A percentile compares a stretch with the other conserved stretches of the same genome.
These are phyloP conservation scores for Colletotrichum tanaceti DNA, from an alignment of 2,329 filamentous ascomycete species.

Conservation along the genomic window DNA sequence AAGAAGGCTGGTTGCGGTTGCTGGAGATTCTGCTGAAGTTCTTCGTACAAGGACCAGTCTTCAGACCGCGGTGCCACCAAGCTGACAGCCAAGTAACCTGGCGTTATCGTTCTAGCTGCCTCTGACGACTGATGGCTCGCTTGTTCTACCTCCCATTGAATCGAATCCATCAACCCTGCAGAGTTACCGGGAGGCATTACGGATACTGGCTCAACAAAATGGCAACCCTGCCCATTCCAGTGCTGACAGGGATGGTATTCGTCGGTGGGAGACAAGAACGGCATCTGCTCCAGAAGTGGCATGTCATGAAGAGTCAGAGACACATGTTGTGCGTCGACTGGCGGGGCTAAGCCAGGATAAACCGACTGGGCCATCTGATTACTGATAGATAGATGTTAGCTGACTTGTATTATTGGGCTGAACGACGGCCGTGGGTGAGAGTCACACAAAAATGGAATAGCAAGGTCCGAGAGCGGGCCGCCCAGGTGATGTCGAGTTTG, in stretches of 20 bases:
- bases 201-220: neutral
- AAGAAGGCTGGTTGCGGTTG: neutral
- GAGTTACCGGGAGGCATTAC: neutral
- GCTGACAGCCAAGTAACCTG: neutral
- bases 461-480: neutral
- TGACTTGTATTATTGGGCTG: neutral
- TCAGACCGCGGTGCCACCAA: neutral
- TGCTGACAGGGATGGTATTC: neutral
- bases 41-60: conserved; percentile 3
- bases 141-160: neutral
- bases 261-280: neutral
- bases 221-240: conserved; percentile 10
- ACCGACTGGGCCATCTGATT: conserved; percentile 3
- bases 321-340: neutral
- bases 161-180: neutral
- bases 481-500: neutral
- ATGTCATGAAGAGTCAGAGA: neutral
- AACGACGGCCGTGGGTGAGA: neutral
- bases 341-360: neutral
- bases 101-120: neutral
- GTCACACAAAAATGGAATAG: neutral
- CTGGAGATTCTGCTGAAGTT: neutral
- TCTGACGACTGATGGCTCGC: neutral
- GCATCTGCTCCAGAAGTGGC: neutral
- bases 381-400: neutral